Evolutionary conservation across 2,329 filamentous ascomycete species (phyloP).

Genomic region (Coniochaeta prunicola): DNA sequence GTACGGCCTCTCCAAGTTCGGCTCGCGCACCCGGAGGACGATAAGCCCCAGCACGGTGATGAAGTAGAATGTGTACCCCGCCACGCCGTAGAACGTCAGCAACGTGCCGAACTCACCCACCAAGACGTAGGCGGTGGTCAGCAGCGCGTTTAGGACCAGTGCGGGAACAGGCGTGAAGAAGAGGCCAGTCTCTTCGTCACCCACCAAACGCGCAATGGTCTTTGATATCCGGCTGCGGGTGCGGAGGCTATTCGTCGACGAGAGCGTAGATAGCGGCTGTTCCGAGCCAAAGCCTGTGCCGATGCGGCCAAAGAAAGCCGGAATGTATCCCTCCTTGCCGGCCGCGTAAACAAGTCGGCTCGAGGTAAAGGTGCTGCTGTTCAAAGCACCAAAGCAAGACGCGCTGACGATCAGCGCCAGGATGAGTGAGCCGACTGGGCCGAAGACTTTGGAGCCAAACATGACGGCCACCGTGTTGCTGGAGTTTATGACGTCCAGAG

Average conservation of each 20-base stretch:
- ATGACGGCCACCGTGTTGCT: slow-evolving; percentile 94
- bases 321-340: slow-evolving; percentile 91
- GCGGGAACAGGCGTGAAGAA: slow-evolving; percentile 95
- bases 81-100: slow-evolving; percentile 94
- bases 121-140: slow-evolving; percentile 72
- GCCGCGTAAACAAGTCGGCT: slow-evolving; percentile 89
- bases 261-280: slow-evolving; percentile 28
- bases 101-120: slow-evolving; percentile 89
- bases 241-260: slow-evolving; percentile 27
- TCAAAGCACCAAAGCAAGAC: slow-evolving; percentile 90
- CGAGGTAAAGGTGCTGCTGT: slow-evolving; percentile 89
- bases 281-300: slow-evolving; percentile 49
- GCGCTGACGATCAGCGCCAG: slow-evolving; percentile 85
- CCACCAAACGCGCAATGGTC: slow-evolving; percentile 54
- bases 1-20: slow-evolving; percentile 82
- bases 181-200: slow-evolving; percentile 70
- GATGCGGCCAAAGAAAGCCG: slow-evolving; percentile 73
- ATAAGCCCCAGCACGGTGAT: slow-evolving; percentile 90
- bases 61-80: slow-evolving; percentile 97
- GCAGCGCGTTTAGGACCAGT: slow-evolving; percentile 68
- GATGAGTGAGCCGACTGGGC: slow-evolving; percentile 70
- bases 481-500: slow-evolving; percentile 69
- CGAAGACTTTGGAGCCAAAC: slow-evolving; percentile 87
- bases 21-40: slow-evolving; percentile 79
- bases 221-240: slow-evolving; percentile 52